Evolutionary conservation across 73 alveolate genomes (phyloP).

Genomic region (Tetrahymena malaccensis): DNA sequence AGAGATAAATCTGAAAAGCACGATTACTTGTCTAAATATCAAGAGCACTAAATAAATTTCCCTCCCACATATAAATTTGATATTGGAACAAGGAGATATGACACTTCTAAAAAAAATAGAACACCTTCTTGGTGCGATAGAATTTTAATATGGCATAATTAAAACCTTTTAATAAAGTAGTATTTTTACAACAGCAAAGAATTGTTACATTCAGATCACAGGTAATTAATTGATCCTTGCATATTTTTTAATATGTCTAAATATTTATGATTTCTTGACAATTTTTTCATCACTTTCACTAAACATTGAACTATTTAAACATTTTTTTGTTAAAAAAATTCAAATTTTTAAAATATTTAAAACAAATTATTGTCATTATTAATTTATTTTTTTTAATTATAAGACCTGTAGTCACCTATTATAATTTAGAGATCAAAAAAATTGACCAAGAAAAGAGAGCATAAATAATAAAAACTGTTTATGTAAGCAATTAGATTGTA

Average conservation of each 20-base stretch:
- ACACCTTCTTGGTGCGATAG: conserved; percentile 94
- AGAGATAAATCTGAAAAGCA: conserved; percentile 41
- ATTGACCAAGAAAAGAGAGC: neutral
- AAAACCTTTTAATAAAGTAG: conserved; percentile 50
- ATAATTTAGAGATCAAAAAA: neutral
- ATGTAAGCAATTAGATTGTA: neutral
- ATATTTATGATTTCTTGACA: too few species aligned
- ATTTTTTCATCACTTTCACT: too few species aligned
- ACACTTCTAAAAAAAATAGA: conserved; percentile 66
- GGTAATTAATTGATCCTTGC: neutral
- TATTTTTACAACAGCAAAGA: conserved; percentile 68
- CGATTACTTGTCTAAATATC: conserved; percentile 53
- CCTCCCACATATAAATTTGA: conserved; percentile 87
- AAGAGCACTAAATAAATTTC: conserved; percentile 80
- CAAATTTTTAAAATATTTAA: too few species aligned
- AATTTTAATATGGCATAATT: conserved; percentile 56
- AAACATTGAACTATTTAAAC: too few species aligned
- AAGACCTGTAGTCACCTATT: neutral
- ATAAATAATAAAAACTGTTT: neutral
- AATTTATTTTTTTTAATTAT: neutral
- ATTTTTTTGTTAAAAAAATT: too few species aligned
- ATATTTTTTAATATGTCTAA: too few species aligned
- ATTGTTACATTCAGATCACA: conserved; percentile 79
- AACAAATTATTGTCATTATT: too few species aligned
- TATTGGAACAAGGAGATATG: conserved; percentile 39